These are phyloP conservation scores for Penicillium sp. DNA, from an alignment of 2,329 filamentous ascomycete genomes.

Conservation along the genomic window DNA sequence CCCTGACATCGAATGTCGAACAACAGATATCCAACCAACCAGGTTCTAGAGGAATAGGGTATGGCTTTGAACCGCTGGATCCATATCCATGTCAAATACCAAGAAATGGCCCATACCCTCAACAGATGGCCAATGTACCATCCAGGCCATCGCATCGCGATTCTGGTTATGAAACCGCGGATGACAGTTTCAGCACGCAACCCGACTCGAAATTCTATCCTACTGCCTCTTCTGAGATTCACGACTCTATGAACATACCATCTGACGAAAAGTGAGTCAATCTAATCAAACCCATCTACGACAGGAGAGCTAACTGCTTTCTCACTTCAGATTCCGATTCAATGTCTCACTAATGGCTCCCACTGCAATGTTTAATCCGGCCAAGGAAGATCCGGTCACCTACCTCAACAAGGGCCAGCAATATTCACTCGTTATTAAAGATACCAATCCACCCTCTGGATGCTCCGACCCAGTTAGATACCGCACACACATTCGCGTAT, in stretches of 20 bases:
- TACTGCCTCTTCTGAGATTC: no score
- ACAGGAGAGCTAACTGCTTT: background rate
- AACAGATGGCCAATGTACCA: background rate
- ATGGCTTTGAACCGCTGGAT: background rate
- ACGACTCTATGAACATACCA: background rate
- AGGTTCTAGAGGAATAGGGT: background rate
- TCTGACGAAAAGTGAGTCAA: background rate
- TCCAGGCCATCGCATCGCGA: background rate
- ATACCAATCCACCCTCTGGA: background rate
- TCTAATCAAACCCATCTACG: background rate
- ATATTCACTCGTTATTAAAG: background rate
- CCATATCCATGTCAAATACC: background rate
- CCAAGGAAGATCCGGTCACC: slow-evolving; percentile 1
- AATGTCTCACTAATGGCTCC: background rate
- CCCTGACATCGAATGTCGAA: background rate
- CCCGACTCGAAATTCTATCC: background rate
- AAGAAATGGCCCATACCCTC: background rate
- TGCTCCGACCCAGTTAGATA: background rate
- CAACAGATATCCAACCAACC: background rate
- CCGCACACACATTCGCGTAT: slow-evolving; percentile 78
- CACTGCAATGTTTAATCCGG: slow-evolving; percentile 1
- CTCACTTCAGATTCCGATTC: background rate
- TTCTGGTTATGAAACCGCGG: background rate
- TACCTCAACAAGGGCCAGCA: slow-evolving; percentile 9
- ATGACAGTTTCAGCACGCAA: background rate